Evolutionary conservation across 208 protist species (phyloP).

Genomic region (Herpetomonas tarakana): DNA sequence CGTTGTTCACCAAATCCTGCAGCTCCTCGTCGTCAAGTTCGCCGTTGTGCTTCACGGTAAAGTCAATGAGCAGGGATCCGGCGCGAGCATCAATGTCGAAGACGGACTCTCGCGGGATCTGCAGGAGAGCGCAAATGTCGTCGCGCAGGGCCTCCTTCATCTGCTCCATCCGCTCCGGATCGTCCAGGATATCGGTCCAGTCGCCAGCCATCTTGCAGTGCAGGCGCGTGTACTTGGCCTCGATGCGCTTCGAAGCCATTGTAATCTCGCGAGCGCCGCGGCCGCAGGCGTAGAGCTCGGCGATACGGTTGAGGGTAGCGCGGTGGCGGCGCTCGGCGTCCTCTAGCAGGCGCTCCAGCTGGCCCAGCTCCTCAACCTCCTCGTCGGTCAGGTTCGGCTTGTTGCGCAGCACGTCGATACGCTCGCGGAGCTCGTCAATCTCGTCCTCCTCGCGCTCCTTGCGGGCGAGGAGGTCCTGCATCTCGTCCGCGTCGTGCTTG

Average conservation of each 20-base stretch:
- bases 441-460: slow-evolving; percentile 59
- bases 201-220: slow-evolving; percentile 61
- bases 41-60: slow-evolving; percentile 68
- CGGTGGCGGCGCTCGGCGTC: slow-evolving; percentile 52
- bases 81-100: slow-evolving; percentile 39
- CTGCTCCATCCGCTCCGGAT: slow-evolving; percentile 32
- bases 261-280: slow-evolving; percentile 62
- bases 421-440: slow-evolving; percentile 46
- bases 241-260: slow-evolving; percentile 27
- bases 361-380: slow-evolving; percentile 70
- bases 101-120: slow-evolving; percentile 40
- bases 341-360: slow-evolving; percentile 50
- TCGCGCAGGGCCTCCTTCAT: slow-evolving; percentile 38
- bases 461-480: slow-evolving; percentile 44
- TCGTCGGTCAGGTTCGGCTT: slow-evolving; percentile 46
- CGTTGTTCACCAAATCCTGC: slow-evolving; percentile 59
- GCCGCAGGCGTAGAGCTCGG: slow-evolving; percentile 47
- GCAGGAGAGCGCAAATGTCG: slow-evolving; percentile 40
- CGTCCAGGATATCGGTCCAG: slow-evolving; percentile 50
- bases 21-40: slow-evolving; percentile 54
- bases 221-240: slow-evolving; percentile 54
- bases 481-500: slow-evolving; percentile 58
- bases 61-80: slow-evolving; percentile 51
- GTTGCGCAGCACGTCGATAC: slow-evolving; percentile 47
- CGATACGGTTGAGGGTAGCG: slow-evolving; percentile 52